Evolutionary conservation across 140 eudicot genomes (phyloP), one percentile per base, ranked within the genome.

Genomic region (Senecio squalidus): DNA sequence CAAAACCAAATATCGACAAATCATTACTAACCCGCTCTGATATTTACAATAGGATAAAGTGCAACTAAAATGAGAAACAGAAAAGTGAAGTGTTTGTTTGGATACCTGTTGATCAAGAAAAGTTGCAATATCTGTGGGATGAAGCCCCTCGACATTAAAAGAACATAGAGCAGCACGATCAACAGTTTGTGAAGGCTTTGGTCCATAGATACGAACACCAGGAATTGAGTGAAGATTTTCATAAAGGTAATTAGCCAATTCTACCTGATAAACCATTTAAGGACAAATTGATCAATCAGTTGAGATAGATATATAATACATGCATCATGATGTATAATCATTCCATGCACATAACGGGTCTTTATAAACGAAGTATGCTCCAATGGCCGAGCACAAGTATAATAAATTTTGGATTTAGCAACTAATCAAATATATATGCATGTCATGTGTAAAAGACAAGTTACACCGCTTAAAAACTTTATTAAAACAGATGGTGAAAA

Each of bases 41-140:
- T 16, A 44, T 44, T 20, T 44, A 44, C 20, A 3, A 14, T 2
- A 48, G 22, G 63, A n/a, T 52, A 40, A 14, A 50, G 0, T 29
- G 34, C 18, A 29, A 57, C 51, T 30, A 22, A 21, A 31, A 28
- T 52, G 51, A 15, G 18, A 61, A 31, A 54, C 6, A 40, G 27
- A 61, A 54, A 65, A 40, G 17, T 14, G 43, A 36, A 9, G 52
- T 57, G 38, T 61, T 62, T 46, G 45, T 41, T 17, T 44, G 3
- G 54, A 44, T 69, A 83, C 96, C 96, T 86, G 98, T 66, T 88
- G 99, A 67, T 93, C 99, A 62, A 88, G 95, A 67, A 88, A 73
- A 24, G 99, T 93, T 1, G 99, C 99, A 16, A 93, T 43, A 48
- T 93, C 99, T 8, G 99, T 93, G 6, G 99, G 95, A 58, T 93